A percentile compares a stretch with the other conserved stretches of the same genome.
These are phyloP conservation scores for Termitomyces sp. DNA, from an alignment of 768 basidiomycete species.

Conservation along the genomic window DNA sequence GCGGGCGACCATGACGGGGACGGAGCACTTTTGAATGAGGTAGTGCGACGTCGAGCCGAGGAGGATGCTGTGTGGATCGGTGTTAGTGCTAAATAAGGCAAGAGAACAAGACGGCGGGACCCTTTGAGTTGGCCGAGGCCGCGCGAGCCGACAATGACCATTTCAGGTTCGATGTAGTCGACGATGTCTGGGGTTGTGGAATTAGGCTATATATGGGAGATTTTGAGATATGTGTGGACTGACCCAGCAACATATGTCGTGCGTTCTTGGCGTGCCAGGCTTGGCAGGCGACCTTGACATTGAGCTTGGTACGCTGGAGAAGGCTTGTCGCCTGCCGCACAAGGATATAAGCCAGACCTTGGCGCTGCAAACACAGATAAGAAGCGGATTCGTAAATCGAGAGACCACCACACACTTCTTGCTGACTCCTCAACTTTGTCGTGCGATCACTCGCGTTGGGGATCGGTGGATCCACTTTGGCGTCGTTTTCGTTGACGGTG, in stretches of 20 bases:
- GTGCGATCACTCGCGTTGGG: conserved; percentile 73
- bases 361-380: conserved; percentile 49
- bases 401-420: conserved; percentile 57
- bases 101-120: too few species aligned
- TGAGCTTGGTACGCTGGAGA: conserved; percentile 84
- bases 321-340: conserved; percentile 85
- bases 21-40: conserved; percentile 89
- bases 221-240: not conserved
- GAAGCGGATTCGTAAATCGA: not conserved
- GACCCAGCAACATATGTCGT: conserved; percentile 81
- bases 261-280: conserved; percentile 98
- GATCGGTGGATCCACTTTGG: conserved; percentile 70
- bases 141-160: conserved; percentile 95
- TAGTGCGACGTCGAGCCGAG: conserved; percentile 96
- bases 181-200: conserved; percentile 58
- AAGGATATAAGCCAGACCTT: conserved; percentile 84
- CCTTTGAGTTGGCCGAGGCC: conserved; percentile 86
- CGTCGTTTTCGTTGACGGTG: conserved; percentile 89
- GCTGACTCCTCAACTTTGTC: conserved; percentile 80
- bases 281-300: conserved; percentile 87
- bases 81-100: not conserved
- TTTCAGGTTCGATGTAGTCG: conserved; percentile 80
- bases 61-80: conserved; percentile 58
- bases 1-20: conserved; percentile 95
- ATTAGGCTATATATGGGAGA: not conserved